Conservation (phyloP, 495 filamentous ascomycete genomes). For the Daldinia childiae region DNA sequence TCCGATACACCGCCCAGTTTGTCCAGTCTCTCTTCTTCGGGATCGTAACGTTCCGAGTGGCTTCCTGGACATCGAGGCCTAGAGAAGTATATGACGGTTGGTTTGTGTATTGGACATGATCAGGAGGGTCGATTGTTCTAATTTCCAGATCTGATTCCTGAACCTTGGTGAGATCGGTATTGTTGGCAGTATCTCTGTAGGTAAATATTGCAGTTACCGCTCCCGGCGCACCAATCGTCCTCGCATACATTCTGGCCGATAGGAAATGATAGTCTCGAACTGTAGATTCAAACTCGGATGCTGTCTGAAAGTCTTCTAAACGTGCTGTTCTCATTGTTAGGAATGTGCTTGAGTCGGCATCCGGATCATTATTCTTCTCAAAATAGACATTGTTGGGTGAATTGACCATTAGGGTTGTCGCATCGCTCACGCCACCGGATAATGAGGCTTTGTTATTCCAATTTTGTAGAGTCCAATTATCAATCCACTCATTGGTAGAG, state of each 20-base stretch:
- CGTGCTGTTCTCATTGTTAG: conserved; percentile 71
- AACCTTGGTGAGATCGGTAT: conserved; percentile 49
- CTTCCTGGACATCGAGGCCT: conserved; percentile 58
- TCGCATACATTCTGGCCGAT: conserved; percentile 69
- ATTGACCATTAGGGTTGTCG: conserved; percentile 65
- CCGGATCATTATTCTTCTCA: conserved; percentile 50
- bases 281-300: conserved; percentile 71
- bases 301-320: conserved; percentile 63
- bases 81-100: conserved; percentile 64
- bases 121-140: conserved; percentile 65
- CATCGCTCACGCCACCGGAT: conserved; percentile 50
- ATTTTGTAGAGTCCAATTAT: conserved; percentile 67
- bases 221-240: conserved; percentile 62
- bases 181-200: conserved; percentile 52
- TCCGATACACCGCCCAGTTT: conserved; percentile 73
- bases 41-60: conserved; percentile 58
- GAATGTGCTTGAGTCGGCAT: conserved; percentile 57
- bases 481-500: conserved; percentile 49
- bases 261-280: conserved; percentile 64
- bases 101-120: conserved; percentile 75
- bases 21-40: conserved; percentile 64
- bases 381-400: conserved; percentile 74
- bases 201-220: conserved; percentile 80
- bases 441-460: conserved; percentile 60
- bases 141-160: conserved; percentile 85